A percentile compares a stretch with the other conserved stretches of the same genome.
Conservation (phyloP, 2,329 filamentous ascomycete species). For the Cladosporium velox region DNA sequence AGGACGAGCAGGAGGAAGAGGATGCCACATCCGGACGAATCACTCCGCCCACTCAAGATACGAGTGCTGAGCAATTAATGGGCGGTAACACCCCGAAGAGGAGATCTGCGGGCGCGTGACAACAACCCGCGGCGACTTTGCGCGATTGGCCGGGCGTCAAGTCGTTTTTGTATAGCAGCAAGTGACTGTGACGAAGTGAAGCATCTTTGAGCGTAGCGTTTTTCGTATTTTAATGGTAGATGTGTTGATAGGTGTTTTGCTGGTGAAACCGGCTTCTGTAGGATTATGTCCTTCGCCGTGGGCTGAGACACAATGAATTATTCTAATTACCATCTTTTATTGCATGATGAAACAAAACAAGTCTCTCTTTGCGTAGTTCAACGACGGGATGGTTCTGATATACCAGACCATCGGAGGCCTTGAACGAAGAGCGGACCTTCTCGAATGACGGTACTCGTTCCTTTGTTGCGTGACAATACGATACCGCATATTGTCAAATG, state of each 20-base stretch:
- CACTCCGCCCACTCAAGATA: conserved; percentile 7
- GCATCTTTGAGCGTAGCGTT: conserved; percentile 3
- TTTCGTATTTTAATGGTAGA: background rate
- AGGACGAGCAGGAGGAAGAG: conserved; percentile 19
- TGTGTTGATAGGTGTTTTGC: background rate
- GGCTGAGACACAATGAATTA: no score
- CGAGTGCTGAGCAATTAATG: conserved; percentile 4
- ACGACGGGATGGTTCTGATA: no score
- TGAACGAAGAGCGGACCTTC: no score
- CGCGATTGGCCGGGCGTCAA: conserved; percentile 10
- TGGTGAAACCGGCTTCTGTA: background rate
- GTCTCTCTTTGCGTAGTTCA: no score
- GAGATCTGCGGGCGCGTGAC: conserved; percentile 1
- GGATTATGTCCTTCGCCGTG: background rate
- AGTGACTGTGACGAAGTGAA: background rate
- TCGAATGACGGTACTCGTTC: no score
- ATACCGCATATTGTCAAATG: no score
- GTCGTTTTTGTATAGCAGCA: conserved; percentile 2
- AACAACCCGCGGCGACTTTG: background rate
- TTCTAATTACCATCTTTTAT: no score
- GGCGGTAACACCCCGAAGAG: conserved; percentile 8
- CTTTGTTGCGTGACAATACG: no score
- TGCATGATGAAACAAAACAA: no score
- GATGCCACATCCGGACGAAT: conserved; percentile 26
- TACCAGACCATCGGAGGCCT: no score